These are phyloP conservation scores for Phlyctochytrium bullatum DNA, from an alignment of 192 early-diverging fungal species.

Conservation along the genomic window DNA sequence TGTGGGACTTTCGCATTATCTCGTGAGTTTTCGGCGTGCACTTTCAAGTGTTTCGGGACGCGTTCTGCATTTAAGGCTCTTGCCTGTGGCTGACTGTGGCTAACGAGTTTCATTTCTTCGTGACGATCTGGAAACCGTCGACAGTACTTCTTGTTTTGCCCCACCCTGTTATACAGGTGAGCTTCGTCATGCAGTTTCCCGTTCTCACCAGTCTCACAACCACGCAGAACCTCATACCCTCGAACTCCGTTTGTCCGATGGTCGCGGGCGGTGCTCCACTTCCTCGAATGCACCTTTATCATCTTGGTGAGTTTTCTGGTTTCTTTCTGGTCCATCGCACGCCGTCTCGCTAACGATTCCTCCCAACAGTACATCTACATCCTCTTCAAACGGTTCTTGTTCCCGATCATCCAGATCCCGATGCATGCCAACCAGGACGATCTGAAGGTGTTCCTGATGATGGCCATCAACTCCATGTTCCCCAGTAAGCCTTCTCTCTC, in stretches of 20 bases:
- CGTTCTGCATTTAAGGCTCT: too few species aligned
- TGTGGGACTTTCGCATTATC: background rate
- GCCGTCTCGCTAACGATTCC: too few species aligned
- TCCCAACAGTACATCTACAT: slow-evolving; percentile 1
- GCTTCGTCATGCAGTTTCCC: background rate
- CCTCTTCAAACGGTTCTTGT: background rate
- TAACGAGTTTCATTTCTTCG: too few species aligned
- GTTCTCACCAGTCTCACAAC: background rate
- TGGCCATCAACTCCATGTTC: slow-evolving; percentile 3
- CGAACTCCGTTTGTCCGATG: slow-evolving; percentile 7
- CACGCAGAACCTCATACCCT: slow-evolving; percentile 3
- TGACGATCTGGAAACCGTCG: background rate
- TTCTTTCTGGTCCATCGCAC: background rate
- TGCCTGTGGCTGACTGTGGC: too few species aligned
- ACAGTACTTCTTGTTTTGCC: slow-evolving; percentile 3
- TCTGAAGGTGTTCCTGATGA: background rate
- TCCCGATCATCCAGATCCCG: background rate
- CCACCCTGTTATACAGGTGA: background rate
- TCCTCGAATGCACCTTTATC: background rate
- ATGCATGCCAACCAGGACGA: slow-evolving; percentile 6
- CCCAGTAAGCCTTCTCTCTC: background rate
- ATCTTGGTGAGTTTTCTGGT: background rate
- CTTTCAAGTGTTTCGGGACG: background rate
- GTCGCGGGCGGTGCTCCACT: background rate
- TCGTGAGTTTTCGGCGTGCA: background rate